Base-by-base conservation (phyloP, 192 early-diverging fungal genomes). In the Dispira parvispora region DNA sequence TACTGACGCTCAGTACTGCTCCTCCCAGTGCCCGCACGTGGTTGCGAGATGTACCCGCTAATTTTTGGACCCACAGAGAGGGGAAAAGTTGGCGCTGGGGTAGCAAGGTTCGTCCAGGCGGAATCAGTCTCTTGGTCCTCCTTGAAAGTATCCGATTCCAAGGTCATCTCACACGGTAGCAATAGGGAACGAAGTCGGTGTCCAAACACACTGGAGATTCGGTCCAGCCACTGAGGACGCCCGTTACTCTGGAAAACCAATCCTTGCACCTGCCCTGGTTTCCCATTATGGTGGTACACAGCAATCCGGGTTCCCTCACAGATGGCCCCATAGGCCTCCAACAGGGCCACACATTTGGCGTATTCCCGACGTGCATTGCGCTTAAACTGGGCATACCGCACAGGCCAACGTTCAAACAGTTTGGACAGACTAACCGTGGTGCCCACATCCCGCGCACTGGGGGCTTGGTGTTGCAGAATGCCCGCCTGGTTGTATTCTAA, bases 301-400 rank as follows among this genome's bases (percentile, higher is more conserved):
- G 77, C 70, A 9, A 99, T 70, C 14, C 87, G 78, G 16, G 88
- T 83, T n/a, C 75, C 72, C 14, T 74, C 71, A 21, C 78, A 75
- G 21, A 92, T 82, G 6, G 96, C 69, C 5, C 86, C 87, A 64
- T 96, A 97, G 11, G 85, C 80, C 71, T 97, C 89, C 16, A 97
- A 65, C 6, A 93, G 58, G 8, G 78, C 75, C 23, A 96, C 69
- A 28, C 86, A 79, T 43, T 88, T 89, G 10, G 77, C 67, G 64
- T 82, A 92, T 65, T 99, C 94, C 13, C 80, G 67, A 47, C 83
- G 84, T 45, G 87, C 75, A 62, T 95, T 91, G 32, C 83, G 81
- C 58, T 86, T 87, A 71, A 96, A 84, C 65, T 97, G 94, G 42
- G 77, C 78, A 44, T 75, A 69, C 16, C 96, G 79, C 12, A 99